Evolutionary conservation across 2,329 filamentous ascomycete species (phyloP).

Genomic region (Sclerotinia sclerotiorum): DNA sequence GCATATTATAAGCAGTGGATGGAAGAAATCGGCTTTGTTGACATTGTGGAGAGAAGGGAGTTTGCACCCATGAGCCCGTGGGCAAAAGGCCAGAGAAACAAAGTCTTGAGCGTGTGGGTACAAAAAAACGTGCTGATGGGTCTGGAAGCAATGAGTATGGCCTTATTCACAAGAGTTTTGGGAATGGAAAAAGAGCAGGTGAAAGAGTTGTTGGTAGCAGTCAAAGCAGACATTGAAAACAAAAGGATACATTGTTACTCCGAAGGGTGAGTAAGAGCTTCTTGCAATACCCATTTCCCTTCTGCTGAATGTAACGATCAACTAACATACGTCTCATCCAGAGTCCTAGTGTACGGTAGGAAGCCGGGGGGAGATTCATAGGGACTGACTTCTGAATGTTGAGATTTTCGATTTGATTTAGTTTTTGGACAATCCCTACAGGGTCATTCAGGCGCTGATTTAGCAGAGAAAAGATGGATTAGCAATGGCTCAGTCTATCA

Average conservation of each 20-base stretch:
- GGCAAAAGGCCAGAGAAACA: constrained; percentile 36
- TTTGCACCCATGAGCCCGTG: constrained; percentile 36
- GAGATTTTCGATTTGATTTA: not conserved
- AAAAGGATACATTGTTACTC: constrained; percentile 26
- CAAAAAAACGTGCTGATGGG: constrained; percentile 31
- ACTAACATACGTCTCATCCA: not conserved
- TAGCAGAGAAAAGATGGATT: no score
- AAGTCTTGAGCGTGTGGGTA: constrained; percentile 31
- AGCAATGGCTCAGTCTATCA: no score
- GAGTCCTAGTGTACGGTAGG: constrained; percentile 15
- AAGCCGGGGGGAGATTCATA: not conserved
- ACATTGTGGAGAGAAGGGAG: constrained; percentile 36
- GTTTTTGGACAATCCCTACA: not conserved
- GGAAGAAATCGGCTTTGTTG: constrained; percentile 34
- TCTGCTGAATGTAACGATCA: not conserved
- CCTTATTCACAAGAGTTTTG: constrained; percentile 33
- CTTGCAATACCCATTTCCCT: not conserved
- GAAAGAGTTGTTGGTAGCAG: constrained; percentile 31
- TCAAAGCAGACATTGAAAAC: constrained; percentile 27
- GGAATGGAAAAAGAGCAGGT: constrained; percentile 35
- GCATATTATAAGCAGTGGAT: constrained; percentile 35
- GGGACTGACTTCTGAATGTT: not conserved
- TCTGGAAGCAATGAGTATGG: constrained; percentile 28
- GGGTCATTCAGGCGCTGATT: no score
- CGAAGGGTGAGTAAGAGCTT: not conserved